Evolutionary conservation across 768 basidiomycete species (phyloP), one percentile per base, ranked within the genome.

Genomic region (Tricholoma furcatifolium): DNA sequence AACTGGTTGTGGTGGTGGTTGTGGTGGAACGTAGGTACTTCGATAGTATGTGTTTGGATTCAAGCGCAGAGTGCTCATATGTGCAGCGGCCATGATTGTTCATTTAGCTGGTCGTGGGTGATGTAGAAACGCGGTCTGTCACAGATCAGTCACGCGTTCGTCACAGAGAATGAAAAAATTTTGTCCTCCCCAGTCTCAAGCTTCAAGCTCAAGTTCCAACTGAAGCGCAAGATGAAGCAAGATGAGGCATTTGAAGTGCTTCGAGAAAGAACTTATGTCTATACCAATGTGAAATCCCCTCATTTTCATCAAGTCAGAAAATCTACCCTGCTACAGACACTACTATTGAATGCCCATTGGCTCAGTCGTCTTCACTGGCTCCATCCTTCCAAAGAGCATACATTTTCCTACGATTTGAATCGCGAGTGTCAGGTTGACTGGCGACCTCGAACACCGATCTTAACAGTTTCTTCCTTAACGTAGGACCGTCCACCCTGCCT

Each of bases 321-420:
- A 27, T 27, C 3, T 4, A 27, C 27, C 7, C 27, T 15, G 47
- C 20, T 30, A 23, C n/a, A 57, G 43, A 32, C 44, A 52, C 41
- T 27, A 12, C 34, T 20, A 32, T 12, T 50, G 18, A 31, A 51
- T 54, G 63, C 41, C 62, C 56, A 32, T 66, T 64, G 24, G 63
- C 65, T 20, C 51, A 59, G 47, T 67, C 66, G 41, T 62, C 64
- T 17, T 79, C 81, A 20, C 80, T 81, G 32, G 73, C 76, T 43
- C 72, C 74, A 31, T 79, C 81, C 67, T 85, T 88, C 83, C 91
- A 96, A 23, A 93, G 67, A 5, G 77, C 77, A 65, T 94, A 96
- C 71, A 98, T 78, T 73, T 82, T 91, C 68, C 90, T 75, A 60
- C 94, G 79, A 67, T 88, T 93, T 6, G 83, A 72, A 59, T 92